Percentiles rank a stretch among this genome's conserved stretches.
These are phyloP conservation scores for Zizania palustris DNA, from an alignment of 202 grass and related monocot species.

Conservation along the genomic window DNA sequence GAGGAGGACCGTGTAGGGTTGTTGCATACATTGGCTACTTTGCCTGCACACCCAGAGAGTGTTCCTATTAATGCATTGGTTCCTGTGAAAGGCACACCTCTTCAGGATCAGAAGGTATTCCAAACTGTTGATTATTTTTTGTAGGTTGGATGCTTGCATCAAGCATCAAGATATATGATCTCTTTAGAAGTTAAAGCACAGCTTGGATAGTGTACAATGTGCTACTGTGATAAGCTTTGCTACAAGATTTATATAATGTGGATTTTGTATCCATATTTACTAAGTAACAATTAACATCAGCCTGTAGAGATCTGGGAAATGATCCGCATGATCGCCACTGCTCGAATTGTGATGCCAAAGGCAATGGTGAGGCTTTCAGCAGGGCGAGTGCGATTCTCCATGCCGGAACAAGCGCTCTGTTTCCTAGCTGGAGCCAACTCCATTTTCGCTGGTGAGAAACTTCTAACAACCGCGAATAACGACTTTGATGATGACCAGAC, in stretches of 20 bases:
- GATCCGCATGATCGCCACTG: constrained; percentile 94
- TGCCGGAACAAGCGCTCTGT: constrained; percentile 90
- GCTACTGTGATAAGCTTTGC: background rate
- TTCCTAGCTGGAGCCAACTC: constrained; percentile 96
- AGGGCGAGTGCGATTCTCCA: constrained; percentile 85
- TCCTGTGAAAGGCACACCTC: constrained; percentile 90
- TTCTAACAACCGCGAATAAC: constrained; percentile 86
- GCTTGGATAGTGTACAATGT: background rate
- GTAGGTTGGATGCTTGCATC: constrained; percentile 7
- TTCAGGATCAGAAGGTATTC: constrained; percentile 91
- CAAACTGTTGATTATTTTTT: constrained; percentile 13
- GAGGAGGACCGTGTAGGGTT: constrained; percentile 89
- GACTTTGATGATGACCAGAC: constrained; percentile 81
- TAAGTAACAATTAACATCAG: constrained; percentile 51
- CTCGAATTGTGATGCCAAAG: constrained; percentile 89
- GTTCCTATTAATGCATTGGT: constrained; percentile 97
- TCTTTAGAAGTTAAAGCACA: background rate
- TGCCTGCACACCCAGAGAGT: constrained; percentile 86
- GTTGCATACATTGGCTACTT: constrained; percentile 89
- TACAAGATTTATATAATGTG: background rate
- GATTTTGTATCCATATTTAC: background rate
- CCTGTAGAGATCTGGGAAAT: constrained; percentile 99
- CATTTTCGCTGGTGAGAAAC: constrained; percentile 94
- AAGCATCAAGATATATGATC: background rate
- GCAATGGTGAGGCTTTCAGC: constrained; percentile 97